A percentile compares a stretch with the other conserved stretches of the same genome.
phyloP scores from a whole-genome alignment of 805 yeast genomes.

The Saccharomycopsis synnaedendra region DNA sequence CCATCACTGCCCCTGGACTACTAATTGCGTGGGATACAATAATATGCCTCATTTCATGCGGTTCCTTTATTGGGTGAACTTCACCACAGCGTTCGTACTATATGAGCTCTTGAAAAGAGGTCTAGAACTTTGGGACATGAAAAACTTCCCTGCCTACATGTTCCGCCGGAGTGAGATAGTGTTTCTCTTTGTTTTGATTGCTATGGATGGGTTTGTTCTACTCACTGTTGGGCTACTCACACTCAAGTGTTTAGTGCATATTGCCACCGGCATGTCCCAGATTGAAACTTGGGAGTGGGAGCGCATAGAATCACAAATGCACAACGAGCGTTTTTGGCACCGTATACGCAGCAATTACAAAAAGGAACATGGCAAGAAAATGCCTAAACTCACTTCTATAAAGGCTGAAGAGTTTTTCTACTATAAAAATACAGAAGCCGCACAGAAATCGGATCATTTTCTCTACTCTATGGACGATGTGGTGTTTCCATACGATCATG shows the following conservation, averaged over 20 bases:
- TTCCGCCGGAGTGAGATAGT: constrained; percentile 40
- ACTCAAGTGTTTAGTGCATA: constrained; percentile 46
- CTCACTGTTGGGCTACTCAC: constrained; percentile 49
- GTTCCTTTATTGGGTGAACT: constrained; percentile 56
- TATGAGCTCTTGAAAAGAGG: constrained; percentile 31
- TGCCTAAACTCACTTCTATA: constrained; percentile 15
- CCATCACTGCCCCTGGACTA: constrained; percentile 90
- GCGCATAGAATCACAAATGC: constrained; percentile 56
- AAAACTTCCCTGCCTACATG: constrained; percentile 45
- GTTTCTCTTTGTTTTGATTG: constrained; percentile 41
- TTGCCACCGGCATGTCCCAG: constrained; percentile 65
- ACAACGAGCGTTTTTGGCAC: constrained; percentile 42
- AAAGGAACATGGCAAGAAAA: constrained; percentile 16
- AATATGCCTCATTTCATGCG: constrained; percentile 76
- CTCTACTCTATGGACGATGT: constrained; percentile 46
- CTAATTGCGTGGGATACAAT: constrained; percentile 74
- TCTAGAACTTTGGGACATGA: constrained; percentile 31
- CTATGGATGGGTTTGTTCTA: constrained; percentile 47
- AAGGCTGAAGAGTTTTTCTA: constrained; percentile 11
- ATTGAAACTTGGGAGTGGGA: constrained; percentile 92
- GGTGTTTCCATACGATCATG: constrained; percentile 78
- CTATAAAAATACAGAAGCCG: constrained; percentile 2
- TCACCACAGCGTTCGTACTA: constrained; percentile 37
- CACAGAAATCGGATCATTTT: constrained; percentile 10
- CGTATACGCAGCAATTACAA: constrained; percentile 34